A percentile compares a stretch with the other conserved stretches of the same genome.
Conservation (phyloP, 768 basidiomycete genomes). For the Russula emetica region DNA sequence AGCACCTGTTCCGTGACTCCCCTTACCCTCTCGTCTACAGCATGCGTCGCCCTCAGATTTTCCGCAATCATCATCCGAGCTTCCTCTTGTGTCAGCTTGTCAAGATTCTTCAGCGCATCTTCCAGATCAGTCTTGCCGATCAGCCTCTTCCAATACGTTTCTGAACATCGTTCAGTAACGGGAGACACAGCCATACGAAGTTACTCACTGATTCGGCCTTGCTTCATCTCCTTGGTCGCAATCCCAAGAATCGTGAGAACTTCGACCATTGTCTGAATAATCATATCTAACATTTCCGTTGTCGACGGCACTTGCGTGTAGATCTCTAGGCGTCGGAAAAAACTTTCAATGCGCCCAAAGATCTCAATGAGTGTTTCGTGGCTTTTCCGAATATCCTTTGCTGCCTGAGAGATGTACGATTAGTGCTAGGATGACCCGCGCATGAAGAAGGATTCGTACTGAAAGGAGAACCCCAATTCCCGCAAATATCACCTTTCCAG, state of each 20-base stretch:
- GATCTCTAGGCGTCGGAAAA: background rate
- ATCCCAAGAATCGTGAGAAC: background rate
- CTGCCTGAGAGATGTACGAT: background rate
- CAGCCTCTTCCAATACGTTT: background rate
- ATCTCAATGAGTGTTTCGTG: background rate
- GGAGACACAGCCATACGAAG: background rate
- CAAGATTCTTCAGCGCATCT: background rate
- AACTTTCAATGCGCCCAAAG: background rate
- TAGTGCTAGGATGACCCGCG: background rate
- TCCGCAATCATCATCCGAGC: background rate
- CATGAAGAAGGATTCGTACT: background rate
- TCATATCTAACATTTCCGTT: background rate
- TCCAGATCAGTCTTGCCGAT: background rate
- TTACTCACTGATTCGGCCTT: background rate
- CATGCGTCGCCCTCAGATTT: background rate
- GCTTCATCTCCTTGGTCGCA: background rate
- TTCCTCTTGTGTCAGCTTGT: background rate
- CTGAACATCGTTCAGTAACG: background rate
- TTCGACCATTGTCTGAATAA: background rate
- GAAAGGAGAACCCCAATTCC: background rate
- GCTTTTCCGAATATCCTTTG: background rate
- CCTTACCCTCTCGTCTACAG: too few relatives aligned
- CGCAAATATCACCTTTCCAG: background rate
- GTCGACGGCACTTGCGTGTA: background rate
- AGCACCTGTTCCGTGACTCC: too few relatives aligned